A percentile compares a stretch with the other conserved stretches of the same genome.
phyloP scores from a whole-genome alignment of 1,284 basidiomycete species.

The Ustilago crameri region DNA sequence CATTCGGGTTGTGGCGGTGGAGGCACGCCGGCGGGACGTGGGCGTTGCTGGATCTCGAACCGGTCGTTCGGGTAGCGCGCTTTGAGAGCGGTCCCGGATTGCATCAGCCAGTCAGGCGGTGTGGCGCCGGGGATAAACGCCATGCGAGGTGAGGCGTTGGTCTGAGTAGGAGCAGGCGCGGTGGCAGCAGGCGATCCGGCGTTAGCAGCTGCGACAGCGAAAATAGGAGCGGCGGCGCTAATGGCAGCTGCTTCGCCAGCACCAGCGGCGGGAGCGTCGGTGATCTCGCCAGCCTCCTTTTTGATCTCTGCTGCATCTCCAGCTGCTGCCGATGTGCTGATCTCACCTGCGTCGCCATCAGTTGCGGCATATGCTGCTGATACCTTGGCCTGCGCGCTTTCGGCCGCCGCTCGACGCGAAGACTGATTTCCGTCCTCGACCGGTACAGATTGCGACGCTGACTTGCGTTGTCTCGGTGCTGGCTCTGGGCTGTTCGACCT shows the following conservation, averaged over 20 bases:
- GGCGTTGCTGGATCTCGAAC: constrained; percentile 71
- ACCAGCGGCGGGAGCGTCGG: neutral
- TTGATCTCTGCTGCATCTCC: constrained; percentile 4
- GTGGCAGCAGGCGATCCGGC: constrained; percentile 8
- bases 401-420: constrained; percentile 28
- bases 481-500: constrained; percentile 46
- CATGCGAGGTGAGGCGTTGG: constrained; percentile 36
- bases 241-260: constrained; percentile 4
- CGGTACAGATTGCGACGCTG: constrained; percentile 69
- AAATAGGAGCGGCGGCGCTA: constrained; percentile 11
- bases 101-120: constrained; percentile 77
- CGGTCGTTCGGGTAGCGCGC: constrained; percentile 81
- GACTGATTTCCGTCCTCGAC: constrained; percentile 74
- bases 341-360: constrained; percentile 10
- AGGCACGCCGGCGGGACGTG: constrained; percentile 39
- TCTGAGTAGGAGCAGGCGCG: constrained; percentile 8
- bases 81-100: constrained; percentile 76
- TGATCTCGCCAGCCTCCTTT: constrained; percentile 15
- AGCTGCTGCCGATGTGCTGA: constrained; percentile 67
- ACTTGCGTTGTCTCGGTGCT: constrained; percentile 31
- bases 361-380: constrained; percentile 25
- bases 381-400: constrained; percentile 28
- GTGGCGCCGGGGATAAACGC: constrained; percentile 24
- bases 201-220: constrained; percentile 16
- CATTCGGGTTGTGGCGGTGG: constrained; percentile 73